Evolutionary conservation across 306 rosid genomes (phyloP), one percentile per base, ranked within the genome.

Genomic region (Prinsepia uniflora): DNA sequence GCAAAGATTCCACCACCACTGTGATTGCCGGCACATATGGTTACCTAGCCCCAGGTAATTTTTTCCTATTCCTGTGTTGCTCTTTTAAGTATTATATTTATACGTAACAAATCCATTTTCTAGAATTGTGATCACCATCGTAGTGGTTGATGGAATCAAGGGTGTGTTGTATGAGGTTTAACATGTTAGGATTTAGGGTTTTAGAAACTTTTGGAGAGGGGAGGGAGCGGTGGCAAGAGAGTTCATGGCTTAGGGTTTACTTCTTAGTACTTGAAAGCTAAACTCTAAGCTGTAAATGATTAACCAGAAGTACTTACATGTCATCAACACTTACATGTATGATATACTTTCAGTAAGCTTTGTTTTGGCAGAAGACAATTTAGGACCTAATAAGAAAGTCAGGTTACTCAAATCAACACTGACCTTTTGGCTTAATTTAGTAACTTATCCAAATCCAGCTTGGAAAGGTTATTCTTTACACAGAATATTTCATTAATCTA

Each of bases 11-110:
- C 54, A 91, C 96, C 18, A 91, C 99, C 53, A 87, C 96, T 39
- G 90, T 91, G 59, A 80, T 89, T 65, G 99, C 97, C 0, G 99
- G 99, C 13, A 87, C 97, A n/a, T 89, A 86, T 18, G 99, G 99
- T 41, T 95, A 95, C 80, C 60, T 95, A 41, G 99, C 99, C 15
- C 97, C 97, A 17, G 99, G 99, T 95, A 87, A 70, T 72, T 61
- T 57, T 12, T 57, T 52, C 56, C 68, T 69, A 41, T 18, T 14
- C 40, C 36, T 30, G 2, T 39, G 63, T 40, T 68, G 41, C 24
- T 8, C 42, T 19, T 70, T 54, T 39, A 7, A 46, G 5, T 9
- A 20, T 30, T 30, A 30, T 30, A 30, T 30, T 30, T 30, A 30
- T 30, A 30, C 4, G 36, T 30, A 30, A 30, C 36, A 30, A 30